Conservation (phyloP, 2,329 filamentous ascomycete genomes). For the Myriosclerotinia curreyana region DNA sequence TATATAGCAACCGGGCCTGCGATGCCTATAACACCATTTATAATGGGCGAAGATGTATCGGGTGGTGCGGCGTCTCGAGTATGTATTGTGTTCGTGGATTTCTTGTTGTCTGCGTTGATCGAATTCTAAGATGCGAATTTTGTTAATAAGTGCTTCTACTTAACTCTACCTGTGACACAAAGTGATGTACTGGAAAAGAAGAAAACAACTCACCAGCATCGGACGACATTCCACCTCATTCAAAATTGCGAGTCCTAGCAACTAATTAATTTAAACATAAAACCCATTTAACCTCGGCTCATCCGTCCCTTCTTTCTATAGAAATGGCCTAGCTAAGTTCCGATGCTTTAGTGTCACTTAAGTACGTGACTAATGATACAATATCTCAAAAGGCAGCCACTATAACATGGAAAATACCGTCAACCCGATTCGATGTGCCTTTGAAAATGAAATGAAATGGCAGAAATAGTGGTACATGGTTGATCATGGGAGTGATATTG, state of each 20-base stretch:
- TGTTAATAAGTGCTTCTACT: too few relatives aligned
- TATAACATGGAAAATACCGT: not conserved
- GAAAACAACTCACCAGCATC: not conserved
- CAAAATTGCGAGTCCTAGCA: not conserved
- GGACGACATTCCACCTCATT: not conserved
- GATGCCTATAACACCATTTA: not conserved
- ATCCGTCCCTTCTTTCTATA: not conserved
- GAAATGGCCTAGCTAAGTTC: not conserved
- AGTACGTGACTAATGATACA: not conserved
- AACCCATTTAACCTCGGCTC: not conserved
- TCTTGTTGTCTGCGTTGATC: too few relatives aligned
- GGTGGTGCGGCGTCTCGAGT: not conserved
- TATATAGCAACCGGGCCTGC: too few relatives aligned
- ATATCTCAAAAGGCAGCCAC: not conserved
- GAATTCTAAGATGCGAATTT: too few relatives aligned
- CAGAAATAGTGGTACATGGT: too few relatives aligned
- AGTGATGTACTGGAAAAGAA: not conserved
- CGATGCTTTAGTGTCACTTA: not conserved
- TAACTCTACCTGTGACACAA: too few relatives aligned
- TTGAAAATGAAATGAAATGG: not conserved
- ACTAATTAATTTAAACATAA: too few relatives aligned
- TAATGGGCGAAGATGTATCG: not conserved
- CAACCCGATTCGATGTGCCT: not conserved
- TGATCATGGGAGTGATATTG: not conserved
- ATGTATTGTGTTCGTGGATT: too few relatives aligned